Evolutionary conservation across 2,329 filamentous ascomycete species (phyloP), one percentile per base, ranked within the genome.

Genomic region (Diaporthe amygdali): DNA sequence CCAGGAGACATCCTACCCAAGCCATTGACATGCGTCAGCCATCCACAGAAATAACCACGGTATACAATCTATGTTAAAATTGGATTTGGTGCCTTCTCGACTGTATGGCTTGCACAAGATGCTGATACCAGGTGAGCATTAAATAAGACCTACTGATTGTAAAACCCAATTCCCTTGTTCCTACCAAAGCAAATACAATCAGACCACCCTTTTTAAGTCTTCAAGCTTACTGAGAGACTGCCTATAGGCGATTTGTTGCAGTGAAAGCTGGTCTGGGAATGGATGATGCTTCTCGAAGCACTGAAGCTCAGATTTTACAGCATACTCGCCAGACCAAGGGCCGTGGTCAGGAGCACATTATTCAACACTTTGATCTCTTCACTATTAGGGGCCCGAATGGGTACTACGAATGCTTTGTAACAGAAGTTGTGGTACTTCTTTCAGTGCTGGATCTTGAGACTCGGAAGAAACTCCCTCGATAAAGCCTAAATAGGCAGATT

Each of bases 41-140:
- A 66, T 15, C 47, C 63, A 27, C 10, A 66, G 17, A 66, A 66
- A n/a, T 10, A 39, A 25, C 46, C 46, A 27, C 20, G 63, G 17
- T 66, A 52, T n/a, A 22, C 44, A 2, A 66, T 66, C 30, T 47
- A 52, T 49, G 25, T 66, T 10, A 66, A 52, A 27, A 52, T 66
- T 47, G 63, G 47, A 27, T 52, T 66, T 27, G 63, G 63, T 15
- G 63, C 46, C 12, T 66, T 66, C 46, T 52, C 63, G 17, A 61
- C n/a, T 44, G 55, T 61, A n/a, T 61, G 55, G 34, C 55, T 61
- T 44, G 55, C 55, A n/a, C 39, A 41, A 41, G 55, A 61, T 30
- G 32, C 25, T 41, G 34, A 61, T 20, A 41, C 37, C 12, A 61
- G 37, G n/a, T 61, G 34, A 41, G 34, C 51, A 34, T 34, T 5